Percentiles rank a stretch among this genome's conserved stretches.
These are phyloP conservation scores for Trichoderma pleuroti DNA, from an alignment of 2,329 filamentous ascomycete genomes.

Conservation along the genomic window DNA sequence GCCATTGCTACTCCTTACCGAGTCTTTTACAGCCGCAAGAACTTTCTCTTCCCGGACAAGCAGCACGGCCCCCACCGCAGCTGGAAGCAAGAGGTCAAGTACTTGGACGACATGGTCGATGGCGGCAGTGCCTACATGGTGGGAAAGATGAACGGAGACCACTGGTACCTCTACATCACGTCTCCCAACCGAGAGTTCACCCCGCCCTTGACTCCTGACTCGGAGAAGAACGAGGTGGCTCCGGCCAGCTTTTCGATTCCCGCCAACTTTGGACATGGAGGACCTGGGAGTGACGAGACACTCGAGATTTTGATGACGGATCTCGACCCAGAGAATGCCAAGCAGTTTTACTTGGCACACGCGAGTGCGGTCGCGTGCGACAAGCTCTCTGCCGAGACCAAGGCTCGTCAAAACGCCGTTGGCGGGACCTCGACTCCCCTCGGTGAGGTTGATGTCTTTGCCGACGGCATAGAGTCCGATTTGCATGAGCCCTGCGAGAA, in stretches of 20 bases:
- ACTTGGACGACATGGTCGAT: slow-evolving; percentile 85
- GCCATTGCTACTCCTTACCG: slow-evolving; percentile 85
- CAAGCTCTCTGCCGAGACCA: slow-evolving; percentile 67
- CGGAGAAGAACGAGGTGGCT: slow-evolving; percentile 37
- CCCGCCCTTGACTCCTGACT: slow-evolving; percentile 73
- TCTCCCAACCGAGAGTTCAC: slow-evolving; percentile 77
- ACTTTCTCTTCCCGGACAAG: slow-evolving; percentile 92
- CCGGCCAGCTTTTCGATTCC: slow-evolving; percentile 51
- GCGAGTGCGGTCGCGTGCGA: slow-evolving; percentile 88
- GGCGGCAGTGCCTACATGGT: slow-evolving; percentile 98
- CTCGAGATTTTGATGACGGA: slow-evolving; percentile 71
- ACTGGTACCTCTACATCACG: slow-evolving; percentile 98
- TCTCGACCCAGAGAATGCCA: slow-evolving; percentile 63
- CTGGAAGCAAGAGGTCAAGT: slow-evolving; percentile 95
- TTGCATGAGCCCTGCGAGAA: slow-evolving; percentile 48
- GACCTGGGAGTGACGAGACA: slow-evolving; percentile 67
- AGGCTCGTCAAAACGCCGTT: slow-evolving; percentile 59
- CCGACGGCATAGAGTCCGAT: slow-evolving; percentile 56
- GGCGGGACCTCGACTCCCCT: slow-evolving; percentile 51
- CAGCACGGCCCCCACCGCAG: slow-evolving; percentile 92
- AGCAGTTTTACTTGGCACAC: slow-evolving; percentile 65
- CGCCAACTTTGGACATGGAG: slow-evolving; percentile 42
- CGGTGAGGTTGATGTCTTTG: slow-evolving; percentile 78
- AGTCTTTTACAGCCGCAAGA: slow-evolving; percentile 98
- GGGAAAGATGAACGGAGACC: slow-evolving; percentile 99